A percentile compares a stretch with the other conserved stretches of the same genome.
Conservation (phyloP, 768 basidiomycete species). For the Podaxis sp. region DNA sequence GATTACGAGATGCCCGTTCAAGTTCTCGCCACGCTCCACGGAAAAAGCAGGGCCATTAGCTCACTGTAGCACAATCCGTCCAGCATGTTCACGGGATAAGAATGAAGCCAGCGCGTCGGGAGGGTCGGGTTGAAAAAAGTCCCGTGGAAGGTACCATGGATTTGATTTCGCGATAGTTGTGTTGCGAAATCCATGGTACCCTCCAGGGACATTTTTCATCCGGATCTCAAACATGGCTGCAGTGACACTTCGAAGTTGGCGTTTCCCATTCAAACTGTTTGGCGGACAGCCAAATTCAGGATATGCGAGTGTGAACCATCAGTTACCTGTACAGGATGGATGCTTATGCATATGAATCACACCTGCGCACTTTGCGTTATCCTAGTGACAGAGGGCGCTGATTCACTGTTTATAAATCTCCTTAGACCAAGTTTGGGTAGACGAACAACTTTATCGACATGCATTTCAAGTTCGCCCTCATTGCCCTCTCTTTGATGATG, state of each 20-base stretch:
- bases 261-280: too few species aligned
- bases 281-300: too few species aligned
- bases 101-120: not conserved
- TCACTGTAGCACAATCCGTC: not conserved
- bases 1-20: not conserved
- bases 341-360: too few species aligned
- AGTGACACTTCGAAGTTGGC: too few species aligned
- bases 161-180: too few species aligned
- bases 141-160: not conserved
- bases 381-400: not conserved
- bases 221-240: too few species aligned
- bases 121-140: not conserved
- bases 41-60: not conserved
- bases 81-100: not conserved
- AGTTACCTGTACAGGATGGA: too few species aligned
- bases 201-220: too few species aligned
- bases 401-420: not conserved
- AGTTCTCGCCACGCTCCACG: not conserved
- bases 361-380: too few species aligned
- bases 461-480: not conserved
- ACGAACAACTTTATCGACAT: not conserved
- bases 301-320: too few species aligned
- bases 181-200: too few species aligned
- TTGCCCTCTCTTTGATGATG: not conserved
- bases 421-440: not conserved